Evolutionary conservation across 1,284 basidiomycete species (phyloP).

Genomic region (Trametes polyzona): DNA sequence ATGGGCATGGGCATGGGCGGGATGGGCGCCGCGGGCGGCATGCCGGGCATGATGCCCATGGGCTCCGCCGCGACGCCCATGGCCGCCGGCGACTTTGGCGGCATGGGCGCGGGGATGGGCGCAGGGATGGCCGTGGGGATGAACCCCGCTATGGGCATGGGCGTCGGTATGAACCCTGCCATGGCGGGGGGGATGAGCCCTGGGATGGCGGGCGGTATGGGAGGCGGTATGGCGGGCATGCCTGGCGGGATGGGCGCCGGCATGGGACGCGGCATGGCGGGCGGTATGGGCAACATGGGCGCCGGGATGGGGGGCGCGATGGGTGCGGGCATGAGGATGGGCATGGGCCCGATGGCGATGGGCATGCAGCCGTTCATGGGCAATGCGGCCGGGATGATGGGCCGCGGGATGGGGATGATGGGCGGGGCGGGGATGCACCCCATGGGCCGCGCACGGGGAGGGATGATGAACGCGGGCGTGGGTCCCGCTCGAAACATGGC

Average conservation of each 20-base stretch:
- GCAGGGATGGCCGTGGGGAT: slow-evolving; percentile 41
- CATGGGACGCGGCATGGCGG: slow-evolving; percentile 41
- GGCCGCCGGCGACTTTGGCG: slow-evolving; percentile 25
- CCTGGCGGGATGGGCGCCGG: slow-evolving; percentile 40
- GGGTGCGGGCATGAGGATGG: slow-evolving; percentile 35
- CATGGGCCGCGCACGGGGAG: slow-evolving; percentile 34
- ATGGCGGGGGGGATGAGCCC: slow-evolving; percentile 39
- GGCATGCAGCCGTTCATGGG: slow-evolving; percentile 35
- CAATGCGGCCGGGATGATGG: slow-evolving; percentile 29
- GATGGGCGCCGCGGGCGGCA: slow-evolving; percentile 15
- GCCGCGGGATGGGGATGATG: slow-evolving; percentile 41
- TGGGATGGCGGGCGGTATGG: slow-evolving; percentile 25
- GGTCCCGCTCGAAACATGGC: slow-evolving; percentile 57
- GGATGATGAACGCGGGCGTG: slow-evolving; percentile 48
- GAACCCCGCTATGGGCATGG: slow-evolving; percentile 39
- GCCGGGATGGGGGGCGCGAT: slow-evolving; percentile 29
- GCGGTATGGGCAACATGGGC: slow-evolving; percentile 32
- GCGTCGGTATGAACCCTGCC: slow-evolving; percentile 35
- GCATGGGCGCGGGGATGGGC: slow-evolving; percentile 32
- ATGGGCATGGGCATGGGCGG: slow-evolving; percentile 24
- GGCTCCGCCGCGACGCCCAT: slow-evolving; percentile 20
- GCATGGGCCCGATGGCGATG: slow-evolving; percentile 39
- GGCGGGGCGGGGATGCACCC: slow-evolving; percentile 26
- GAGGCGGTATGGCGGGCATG: slow-evolving; percentile 39
- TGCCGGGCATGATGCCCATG: slow-evolving; percentile 25